Base-by-base conservation (phyloP, 306 rosid genomes). In the Abrus pulchellus region DNA sequence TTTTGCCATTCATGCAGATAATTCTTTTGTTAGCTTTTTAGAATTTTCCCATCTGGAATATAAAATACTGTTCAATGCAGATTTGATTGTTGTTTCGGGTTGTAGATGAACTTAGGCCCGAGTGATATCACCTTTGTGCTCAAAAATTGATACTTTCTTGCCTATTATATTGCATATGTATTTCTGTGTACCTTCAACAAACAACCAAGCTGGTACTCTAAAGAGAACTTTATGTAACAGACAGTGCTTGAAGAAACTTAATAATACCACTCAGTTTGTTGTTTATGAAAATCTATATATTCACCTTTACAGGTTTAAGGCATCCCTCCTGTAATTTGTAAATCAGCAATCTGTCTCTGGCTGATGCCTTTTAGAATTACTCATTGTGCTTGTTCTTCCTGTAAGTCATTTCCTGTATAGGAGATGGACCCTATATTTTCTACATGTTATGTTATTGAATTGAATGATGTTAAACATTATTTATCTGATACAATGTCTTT, bases 1-100 rank as follows among this genome's bases (percentile, higher is more conserved):
- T 41, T 83, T 80, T 48, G 5, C 12, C 28, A 33, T 73, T 29
- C 41, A 9, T 40, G 28, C 41, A 14, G 32, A 57, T 74, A 50
- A 45, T 75, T 61, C 71, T 59, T 61, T 33, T 79, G 38, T 74
- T 6, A 49, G 14, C 5, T 53, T 61, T 79, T 9, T 69, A 61
- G 54, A 63, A 20, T 3, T 33, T 60, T 7, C 7, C 33, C 57
- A 56, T 53, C 40, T 36, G 50, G 52, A 67, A 52, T 85, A 32
- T 36, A 14, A 76, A 29, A 5, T 69, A 49, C 40, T 77, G 30
- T 73, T 63, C 32, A 36, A 27, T 29, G 36, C 6, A 9, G 63
- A 33, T 55, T 63, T 76, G 1, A 20, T 36, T 64, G 64, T 45
- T 55, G 8, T n/a, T 71, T 61, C 52, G 77, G 61, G 44, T 6